Conservation (phyloP, 805 yeast genomes). For the Candida ovalis region DNA sequence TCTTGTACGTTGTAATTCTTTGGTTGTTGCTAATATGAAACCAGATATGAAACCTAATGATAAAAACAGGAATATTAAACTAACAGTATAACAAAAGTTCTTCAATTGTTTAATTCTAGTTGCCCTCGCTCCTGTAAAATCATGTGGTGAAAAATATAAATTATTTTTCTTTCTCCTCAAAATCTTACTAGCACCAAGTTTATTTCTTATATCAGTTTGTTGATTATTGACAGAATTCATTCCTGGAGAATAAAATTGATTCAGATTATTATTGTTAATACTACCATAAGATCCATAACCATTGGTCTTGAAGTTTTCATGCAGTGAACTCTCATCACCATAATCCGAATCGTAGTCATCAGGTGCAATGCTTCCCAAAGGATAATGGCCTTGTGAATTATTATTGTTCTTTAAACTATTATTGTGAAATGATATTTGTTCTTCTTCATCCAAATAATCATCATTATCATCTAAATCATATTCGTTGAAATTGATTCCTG, state of each 20-base stretch:
- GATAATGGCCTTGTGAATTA: background rate
- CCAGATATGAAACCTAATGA: constrained; percentile 78
- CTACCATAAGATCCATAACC: constrained; percentile 16
- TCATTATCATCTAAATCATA: constrained; percentile 50
- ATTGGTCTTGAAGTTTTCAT: constrained; percentile 10
- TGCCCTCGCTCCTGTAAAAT: constrained; percentile 32
- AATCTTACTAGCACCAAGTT: constrained; percentile 9
- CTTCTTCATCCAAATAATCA: constrained; percentile 40
- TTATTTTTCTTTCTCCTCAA: constrained; percentile 22
- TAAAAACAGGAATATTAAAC: constrained; percentile 47
- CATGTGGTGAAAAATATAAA: constrained; percentile 34
- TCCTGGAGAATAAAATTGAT: background rate
- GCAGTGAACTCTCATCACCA: constrained; percentile 23
- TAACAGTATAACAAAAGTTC: constrained; percentile 39
- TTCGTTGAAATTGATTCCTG: constrained; percentile 41
- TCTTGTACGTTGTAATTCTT: constrained; percentile 68
- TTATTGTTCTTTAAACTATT: background rate
- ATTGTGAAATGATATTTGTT: background rate
- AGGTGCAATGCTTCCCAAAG: constrained; percentile 6
- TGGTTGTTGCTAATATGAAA: constrained; percentile 78
- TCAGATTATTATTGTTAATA: constrained; percentile 2
- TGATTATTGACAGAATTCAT: constrained; percentile 1
- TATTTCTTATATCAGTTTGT: constrained; percentile 15
- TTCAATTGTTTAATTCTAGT: constrained; percentile 28
- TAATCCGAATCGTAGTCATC: constrained; percentile 25